phyloP scores from a whole-genome alignment of 306 rosid species.

The cucumber (Cucumis sativus) region DNA sequence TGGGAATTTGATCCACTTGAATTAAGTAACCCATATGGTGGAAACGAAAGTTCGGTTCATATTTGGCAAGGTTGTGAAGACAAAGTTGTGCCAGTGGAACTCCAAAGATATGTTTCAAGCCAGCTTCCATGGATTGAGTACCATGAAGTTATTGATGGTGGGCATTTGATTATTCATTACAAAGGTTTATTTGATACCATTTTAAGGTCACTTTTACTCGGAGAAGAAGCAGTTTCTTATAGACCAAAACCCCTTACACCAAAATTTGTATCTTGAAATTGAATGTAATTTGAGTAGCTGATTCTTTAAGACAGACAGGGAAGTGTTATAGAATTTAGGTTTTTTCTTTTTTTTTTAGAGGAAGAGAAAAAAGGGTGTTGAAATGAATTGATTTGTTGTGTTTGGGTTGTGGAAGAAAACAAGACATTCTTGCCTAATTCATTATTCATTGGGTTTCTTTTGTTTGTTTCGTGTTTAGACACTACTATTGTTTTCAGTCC shows the following conservation, averaged over 20 bases:
- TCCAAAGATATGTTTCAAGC: conserved; percentile 56
- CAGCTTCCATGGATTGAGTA: conserved; percentile 81
- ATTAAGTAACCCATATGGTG: conserved; percentile 55
- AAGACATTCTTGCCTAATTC: not conserved
- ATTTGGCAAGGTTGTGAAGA: conserved; percentile 95
- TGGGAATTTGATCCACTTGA: conserved; percentile 85
- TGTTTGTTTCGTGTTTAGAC: not conserved
- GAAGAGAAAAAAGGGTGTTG: not conserved
- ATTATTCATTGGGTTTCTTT: not conserved
- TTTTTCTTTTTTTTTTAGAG: not conserved
- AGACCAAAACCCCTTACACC: conserved; percentile 19
- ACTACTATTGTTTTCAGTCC: not conserved
- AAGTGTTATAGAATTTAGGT: not conserved
- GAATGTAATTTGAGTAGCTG: not conserved
- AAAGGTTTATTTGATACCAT: conserved; percentile 68
- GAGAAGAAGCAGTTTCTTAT: conserved; percentile 48
- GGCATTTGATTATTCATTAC: conserved; percentile 81
- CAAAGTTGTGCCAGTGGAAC: conserved; percentile 70
- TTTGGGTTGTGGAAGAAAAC: not conserved
- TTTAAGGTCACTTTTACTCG: conserved; percentile 73
- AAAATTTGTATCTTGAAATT: not conserved
- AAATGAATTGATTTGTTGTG: not conserved
- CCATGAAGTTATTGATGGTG: conserved; percentile 88
- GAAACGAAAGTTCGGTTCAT: conserved; percentile 46
- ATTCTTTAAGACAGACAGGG: not conserved